phyloP scores from a whole-genome alignment of 768 basidiomycete genomes.

The Boletus pseudo-olivaceus region DNA sequence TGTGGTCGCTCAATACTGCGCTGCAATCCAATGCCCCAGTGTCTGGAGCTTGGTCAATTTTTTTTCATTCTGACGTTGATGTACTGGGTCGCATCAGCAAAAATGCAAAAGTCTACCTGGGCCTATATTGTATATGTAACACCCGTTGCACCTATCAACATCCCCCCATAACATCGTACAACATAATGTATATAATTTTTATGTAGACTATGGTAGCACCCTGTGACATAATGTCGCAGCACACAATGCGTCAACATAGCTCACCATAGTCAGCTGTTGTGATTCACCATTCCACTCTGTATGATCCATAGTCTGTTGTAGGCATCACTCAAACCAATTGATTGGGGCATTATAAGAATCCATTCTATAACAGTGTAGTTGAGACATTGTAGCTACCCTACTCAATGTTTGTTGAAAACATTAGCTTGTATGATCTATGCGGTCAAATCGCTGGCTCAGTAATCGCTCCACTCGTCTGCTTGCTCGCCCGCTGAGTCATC shows the following conservation, averaged over 20 bases:
- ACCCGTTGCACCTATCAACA: neutral
- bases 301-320: neutral
- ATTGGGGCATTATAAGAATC: neutral
- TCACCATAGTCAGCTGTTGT: neutral
- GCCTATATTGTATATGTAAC: neutral
- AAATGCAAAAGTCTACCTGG: neutral
- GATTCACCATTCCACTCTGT: neutral
- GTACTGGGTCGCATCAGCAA: neutral
- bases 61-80: too few species aligned
- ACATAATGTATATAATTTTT: neutral
- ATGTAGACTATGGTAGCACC: neutral
- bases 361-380: neutral
- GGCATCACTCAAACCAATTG: too few species aligned
- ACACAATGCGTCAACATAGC: neutral
- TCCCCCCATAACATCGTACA: neutral
- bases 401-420: neutral
- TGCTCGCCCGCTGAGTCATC: neutral
- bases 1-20: too few species aligned
- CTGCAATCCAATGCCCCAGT: too few species aligned
- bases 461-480: neutral
- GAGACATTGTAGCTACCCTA: neutral
- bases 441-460: neutral
- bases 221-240: neutral
- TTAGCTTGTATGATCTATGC: neutral
- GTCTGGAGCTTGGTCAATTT: too few species aligned